Evolutionary conservation across 345 rosid species (phyloP), one percentile per base, ranked within the genome.

Genomic region (Gossypioides kirkii): DNA sequence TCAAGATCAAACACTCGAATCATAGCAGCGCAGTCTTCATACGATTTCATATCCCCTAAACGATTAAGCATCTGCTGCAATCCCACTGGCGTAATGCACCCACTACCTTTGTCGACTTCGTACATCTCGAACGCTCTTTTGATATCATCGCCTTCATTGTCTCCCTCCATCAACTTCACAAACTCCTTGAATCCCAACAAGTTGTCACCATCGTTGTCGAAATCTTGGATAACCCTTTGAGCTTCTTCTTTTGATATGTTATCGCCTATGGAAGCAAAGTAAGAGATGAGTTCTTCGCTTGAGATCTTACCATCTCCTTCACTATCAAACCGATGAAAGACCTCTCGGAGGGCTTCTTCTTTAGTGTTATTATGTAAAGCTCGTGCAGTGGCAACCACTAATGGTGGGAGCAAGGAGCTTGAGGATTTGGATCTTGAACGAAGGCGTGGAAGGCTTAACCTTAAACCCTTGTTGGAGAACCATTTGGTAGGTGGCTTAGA

Each of bases 81-180:
- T 14, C 98, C 88, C 25, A 68, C 83, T 0, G 94, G 97, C 1
- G 97, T 90, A 58, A 94, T 94, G 67, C 84, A 81, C 0, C 98
- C 99, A 12, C 82, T 75, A 7, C 96, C 94, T 74, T 86, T 92
- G 81, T 90, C 90, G 73, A 81, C 72, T 73, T 94, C 94, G 63
- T 87, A 94, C 94, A 92, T 89, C 84, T 88, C 94, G 73, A 94
- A 92, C 6, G 96, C 98, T 75, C 59, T 80, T 62, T 78, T 87
- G 62, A 92, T 76, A 45, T 92, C 97, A 20, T 86, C 82, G 17
- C 64, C 67, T 7, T 80, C 81, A 1, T 71, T 73, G 3, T 46
- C 75, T 28, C 78, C 74, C 25, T 74, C 76, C 97, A 92, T 87
- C 70, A 94, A 60, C 75, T 77, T 85, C 72, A 82, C 42, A 42